Evolutionary conservation across 2,329 filamentous ascomycete genomes (phyloP), one percentile per base, ranked within the genome.

Genomic region (Ascochyta pisi): DNA sequence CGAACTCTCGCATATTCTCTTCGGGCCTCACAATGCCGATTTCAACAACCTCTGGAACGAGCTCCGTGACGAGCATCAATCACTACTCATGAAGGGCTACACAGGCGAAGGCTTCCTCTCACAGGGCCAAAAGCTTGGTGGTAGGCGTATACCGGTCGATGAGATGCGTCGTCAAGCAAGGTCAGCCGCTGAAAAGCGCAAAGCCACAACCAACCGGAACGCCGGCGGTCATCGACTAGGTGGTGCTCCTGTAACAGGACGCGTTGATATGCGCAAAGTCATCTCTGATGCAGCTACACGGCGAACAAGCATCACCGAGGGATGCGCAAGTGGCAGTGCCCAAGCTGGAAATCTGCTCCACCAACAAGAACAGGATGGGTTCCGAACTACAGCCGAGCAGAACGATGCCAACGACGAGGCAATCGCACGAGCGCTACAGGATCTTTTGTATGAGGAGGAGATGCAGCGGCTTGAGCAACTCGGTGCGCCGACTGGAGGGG

Each of bases 31-130:
- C 73, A 87, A 97, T 70, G 83, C 81, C 42, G 84, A 89, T 33
- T 98, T 98, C 70, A 87, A 96, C 64, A 87, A 87, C 0, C 80
- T 97, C 5, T 96, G 93, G 91, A 89, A 96, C 65, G 89, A 96
- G 70, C 84, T 97, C 4, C 87, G 94, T 19, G 90, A 94, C 54
- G 93, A 97, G 76, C 88, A 94, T 66, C 86, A 92, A 66, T 85
- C 86, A 2, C 82, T 97, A 6, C 70, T 87, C 10, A 79, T 86
- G 55, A 95, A 94, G 71, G 94, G 94, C 16, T 97, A 94, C 70
- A 96, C 91, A 0, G 94, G 94, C 12, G 92, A 96, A 75, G 90
- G 90, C 0, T 97, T 97, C 76, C 78, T 96, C 27, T 88, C 88
- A 0, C 79, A 88, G 29, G 94, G 93, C 1, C 85, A 86, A 15